A percentile compares a stretch with the other conserved stretches of the same genome.
phyloP scores from a whole-genome alignment of 2,329 filamentous ascomycete genomes.

The Ceratocystis cacaofunesta region DNA sequence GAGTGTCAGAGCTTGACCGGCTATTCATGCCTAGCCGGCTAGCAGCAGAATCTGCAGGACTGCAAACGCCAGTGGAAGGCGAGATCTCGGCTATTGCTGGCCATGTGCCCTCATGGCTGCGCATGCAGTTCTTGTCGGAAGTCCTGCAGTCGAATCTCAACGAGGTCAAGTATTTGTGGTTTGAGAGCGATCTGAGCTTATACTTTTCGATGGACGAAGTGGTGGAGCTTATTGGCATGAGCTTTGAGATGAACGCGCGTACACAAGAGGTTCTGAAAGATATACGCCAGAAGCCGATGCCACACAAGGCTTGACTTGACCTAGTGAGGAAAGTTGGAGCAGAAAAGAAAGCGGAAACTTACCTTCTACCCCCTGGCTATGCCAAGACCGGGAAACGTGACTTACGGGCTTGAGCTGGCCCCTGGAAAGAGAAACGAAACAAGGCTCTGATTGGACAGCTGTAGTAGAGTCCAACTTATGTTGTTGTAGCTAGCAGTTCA shows the following conservation, averaged over 20 bases:
- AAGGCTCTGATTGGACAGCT: conserved; percentile 1
- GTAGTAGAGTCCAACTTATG: not conserved
- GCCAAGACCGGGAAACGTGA: not conserved
- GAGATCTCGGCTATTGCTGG: conserved; percentile 42
- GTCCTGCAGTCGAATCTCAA: conserved; percentile 51
- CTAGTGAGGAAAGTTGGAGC: not conserved
- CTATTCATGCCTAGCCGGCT: conserved; percentile 39
- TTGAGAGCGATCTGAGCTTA: conserved; percentile 49
- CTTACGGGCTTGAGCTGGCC: not conserved
- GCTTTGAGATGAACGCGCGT: conserved; percentile 48
- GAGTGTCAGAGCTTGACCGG: conserved; percentile 43
- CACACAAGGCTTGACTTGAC: conserved; percentile 6
- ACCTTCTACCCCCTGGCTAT: not conserved
- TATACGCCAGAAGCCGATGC: conserved; percentile 39
- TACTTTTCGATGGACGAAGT: conserved; percentile 48
- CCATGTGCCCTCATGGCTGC: conserved; percentile 47
- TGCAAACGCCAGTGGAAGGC: conserved; percentile 21
- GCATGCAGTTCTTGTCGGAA: conserved; percentile 48
- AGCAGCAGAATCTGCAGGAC: conserved; percentile 17
- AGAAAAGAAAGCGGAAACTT: not conserved
- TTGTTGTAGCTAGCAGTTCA: not conserved
- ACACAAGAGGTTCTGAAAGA: conserved; percentile 44
- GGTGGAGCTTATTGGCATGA: conserved; percentile 45
- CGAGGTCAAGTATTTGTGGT: conserved; percentile 49
- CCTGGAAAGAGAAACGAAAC: not conserved